Evolutionary conservation across 2,329 filamentous ascomycete genomes (phyloP).

Genomic region (Dothideomycetes sp.): DNA sequence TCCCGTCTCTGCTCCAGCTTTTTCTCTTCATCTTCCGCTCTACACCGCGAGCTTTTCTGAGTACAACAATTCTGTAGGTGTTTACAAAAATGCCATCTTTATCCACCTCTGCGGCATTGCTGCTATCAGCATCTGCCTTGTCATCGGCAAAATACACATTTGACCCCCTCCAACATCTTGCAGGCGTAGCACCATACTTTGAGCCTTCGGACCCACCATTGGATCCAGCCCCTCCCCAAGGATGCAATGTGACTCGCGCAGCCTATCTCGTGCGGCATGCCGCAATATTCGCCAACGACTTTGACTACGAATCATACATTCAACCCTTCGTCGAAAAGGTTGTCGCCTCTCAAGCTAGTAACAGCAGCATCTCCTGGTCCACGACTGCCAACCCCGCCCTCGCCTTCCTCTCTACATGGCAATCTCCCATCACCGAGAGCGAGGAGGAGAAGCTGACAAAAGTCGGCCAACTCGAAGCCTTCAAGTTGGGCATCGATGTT

Average conservation of each 20-base stretch:
- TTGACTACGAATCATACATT: constrained; percentile 41
- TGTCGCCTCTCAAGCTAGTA: constrained; percentile 22
- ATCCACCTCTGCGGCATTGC: constrained; percentile 2
- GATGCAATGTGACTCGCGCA: constrained; percentile 39
- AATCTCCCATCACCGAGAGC: constrained; percentile 43
- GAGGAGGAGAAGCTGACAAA: constrained; percentile 50
- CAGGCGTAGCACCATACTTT: constrained; percentile 40
- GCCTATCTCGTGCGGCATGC: constrained; percentile 40
- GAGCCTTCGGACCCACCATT: constrained; percentile 35
- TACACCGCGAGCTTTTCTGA: neutral
- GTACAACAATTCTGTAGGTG: neutral
- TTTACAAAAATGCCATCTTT: constrained; percentile 1
- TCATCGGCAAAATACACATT: constrained; percentile 25
- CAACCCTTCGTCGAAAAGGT: constrained; percentile 46
- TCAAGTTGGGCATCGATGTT: constrained; percentile 47
- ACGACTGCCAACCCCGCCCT: constrained; percentile 38
- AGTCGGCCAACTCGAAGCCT: constrained; percentile 49
- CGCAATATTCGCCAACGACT: constrained; percentile 42
- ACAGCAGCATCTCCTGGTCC: constrained; percentile 48
- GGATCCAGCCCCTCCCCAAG: constrained; percentile 36
- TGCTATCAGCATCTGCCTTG: constrained; percentile 7
- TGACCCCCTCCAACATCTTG: constrained; percentile 37
- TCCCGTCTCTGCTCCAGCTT: too few species aligned
- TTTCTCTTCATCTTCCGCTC: neutral
- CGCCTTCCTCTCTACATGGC: constrained; percentile 47